Evolutionary conservation across 805 yeast genomes (phyloP).

Genomic region (Sugiyamaella valdiviana): DNA sequence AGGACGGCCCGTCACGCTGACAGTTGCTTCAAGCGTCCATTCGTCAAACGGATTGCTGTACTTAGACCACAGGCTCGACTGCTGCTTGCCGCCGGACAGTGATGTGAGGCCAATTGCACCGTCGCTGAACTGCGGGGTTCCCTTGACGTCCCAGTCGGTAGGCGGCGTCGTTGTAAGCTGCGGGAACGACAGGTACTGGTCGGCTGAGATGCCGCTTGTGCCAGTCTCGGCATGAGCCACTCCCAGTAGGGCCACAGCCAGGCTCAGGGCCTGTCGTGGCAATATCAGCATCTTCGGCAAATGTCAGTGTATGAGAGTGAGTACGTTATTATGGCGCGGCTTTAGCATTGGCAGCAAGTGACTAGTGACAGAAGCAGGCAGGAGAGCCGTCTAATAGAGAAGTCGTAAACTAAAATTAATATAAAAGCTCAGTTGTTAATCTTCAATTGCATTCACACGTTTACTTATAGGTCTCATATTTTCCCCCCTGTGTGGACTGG

Average conservation of each 20-base stretch:
- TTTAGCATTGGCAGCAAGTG: not conserved
- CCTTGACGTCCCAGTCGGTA: constrained; percentile 22
- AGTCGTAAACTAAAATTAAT: no score
- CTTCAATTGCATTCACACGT: no score
- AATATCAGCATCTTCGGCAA: not conserved
- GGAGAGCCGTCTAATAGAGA: no score
- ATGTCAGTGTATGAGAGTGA: not conserved
- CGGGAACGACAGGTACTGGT: constrained; percentile 5
- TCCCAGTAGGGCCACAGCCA: not conserved
- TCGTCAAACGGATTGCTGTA: constrained; percentile 24
- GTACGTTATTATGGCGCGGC: not conserved
- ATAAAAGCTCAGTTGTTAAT: no score
- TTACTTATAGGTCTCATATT: no score
- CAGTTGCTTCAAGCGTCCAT: constrained; percentile 32
- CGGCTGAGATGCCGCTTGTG: not conserved
- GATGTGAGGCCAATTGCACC: constrained; percentile 22
- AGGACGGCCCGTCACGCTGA: constrained; percentile 28
- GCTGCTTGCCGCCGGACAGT: constrained; percentile 21
- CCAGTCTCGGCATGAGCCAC: not conserved
- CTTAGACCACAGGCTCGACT: constrained; percentile 33
- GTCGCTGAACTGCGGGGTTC: constrained; percentile 18
- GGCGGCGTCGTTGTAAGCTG: constrained; percentile 5
- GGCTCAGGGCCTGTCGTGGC: not conserved
- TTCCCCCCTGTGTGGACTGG: no score
- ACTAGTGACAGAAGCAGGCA: no score